phyloP scores from a whole-genome alignment of 495 filamentous ascomycete genomes.

The Penicillium herquei region DNA sequence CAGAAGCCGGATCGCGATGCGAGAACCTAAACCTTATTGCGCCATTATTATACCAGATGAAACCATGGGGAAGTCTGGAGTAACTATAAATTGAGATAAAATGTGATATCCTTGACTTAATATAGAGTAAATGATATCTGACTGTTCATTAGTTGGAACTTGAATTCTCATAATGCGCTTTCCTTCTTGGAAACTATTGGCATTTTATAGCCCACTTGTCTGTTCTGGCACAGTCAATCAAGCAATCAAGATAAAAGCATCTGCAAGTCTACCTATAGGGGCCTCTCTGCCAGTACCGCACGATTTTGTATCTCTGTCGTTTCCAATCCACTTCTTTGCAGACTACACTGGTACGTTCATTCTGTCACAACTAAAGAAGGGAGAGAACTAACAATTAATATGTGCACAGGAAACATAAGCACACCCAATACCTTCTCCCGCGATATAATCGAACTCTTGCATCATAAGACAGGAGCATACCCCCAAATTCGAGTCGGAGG shows the following conservation, averaged over 20 bases:
- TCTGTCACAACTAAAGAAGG: no score
- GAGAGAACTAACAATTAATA: no score
- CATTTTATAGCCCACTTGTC: background rate
- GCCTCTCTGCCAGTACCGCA: background rate
- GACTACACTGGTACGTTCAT: background rate
- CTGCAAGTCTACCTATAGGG: background rate
- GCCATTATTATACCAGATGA: background rate
- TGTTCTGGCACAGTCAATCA: background rate
- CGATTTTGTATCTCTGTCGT: background rate
- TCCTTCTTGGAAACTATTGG: background rate
- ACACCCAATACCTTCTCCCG: constrained; percentile 14
- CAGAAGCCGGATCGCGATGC: constrained; percentile 1
- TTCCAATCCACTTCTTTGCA: constrained; percentile 1
- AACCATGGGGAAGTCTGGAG: background rate
- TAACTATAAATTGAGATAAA: background rate
- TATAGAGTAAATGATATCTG: background rate
- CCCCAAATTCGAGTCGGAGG: constrained; percentile 17
- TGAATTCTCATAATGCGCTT: background rate
- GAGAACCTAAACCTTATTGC: constrained; percentile 3
- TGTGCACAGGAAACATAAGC: constrained; percentile 11
- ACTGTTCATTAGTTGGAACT: background rate
- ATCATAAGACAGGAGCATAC: constrained; percentile 9
- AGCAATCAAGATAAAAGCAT: background rate
- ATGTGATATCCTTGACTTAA: background rate
- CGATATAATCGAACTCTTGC: constrained; percentile 12